Conservation (phyloP, 73 alveolate species). For the Paramecium tetraurelia region DNA sequence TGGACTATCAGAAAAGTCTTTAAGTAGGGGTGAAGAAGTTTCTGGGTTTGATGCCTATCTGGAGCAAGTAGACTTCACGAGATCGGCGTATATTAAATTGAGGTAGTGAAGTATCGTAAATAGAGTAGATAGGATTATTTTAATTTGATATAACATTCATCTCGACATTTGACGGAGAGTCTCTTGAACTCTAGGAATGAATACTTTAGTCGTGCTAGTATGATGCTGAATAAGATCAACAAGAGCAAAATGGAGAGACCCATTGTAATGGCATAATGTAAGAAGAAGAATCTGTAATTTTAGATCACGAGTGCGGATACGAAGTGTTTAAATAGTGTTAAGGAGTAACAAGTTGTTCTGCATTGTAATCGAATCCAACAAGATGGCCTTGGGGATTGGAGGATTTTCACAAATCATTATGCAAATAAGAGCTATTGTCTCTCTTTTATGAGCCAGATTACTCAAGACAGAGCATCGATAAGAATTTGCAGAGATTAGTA, state of each 20-base stretch:
- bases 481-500: conserved; percentile 9
- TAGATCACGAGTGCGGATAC: neutral
- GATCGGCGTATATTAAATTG: conserved; percentile 8
- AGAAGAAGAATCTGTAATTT: neutral
- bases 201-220: neutral
- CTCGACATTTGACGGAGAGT: neutral
- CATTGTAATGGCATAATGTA: neutral
- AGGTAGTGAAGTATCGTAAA: neutral
- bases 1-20: conserved; percentile 42
- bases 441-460: conserved; percentile 30
- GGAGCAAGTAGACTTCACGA: conserved; percentile 3
- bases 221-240: neutral
- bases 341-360: neutral
- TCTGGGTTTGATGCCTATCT: neutral
- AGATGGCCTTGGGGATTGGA: conserved; percentile 52
- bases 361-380: neutral
- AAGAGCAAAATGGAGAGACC: neutral
- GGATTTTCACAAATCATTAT: conserved; percentile 18
- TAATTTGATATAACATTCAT: neutral
- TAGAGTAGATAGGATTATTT: neutral
- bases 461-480: neutral
- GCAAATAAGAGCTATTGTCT: neutral
- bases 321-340: conserved; percentile 24
- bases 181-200: neutral
- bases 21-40: neutral